These are phyloP conservation scores for Cenococcum geophilum DNA, from an alignment of 495 filamentous ascomycete genomes.

Conservation along the genomic window DNA sequence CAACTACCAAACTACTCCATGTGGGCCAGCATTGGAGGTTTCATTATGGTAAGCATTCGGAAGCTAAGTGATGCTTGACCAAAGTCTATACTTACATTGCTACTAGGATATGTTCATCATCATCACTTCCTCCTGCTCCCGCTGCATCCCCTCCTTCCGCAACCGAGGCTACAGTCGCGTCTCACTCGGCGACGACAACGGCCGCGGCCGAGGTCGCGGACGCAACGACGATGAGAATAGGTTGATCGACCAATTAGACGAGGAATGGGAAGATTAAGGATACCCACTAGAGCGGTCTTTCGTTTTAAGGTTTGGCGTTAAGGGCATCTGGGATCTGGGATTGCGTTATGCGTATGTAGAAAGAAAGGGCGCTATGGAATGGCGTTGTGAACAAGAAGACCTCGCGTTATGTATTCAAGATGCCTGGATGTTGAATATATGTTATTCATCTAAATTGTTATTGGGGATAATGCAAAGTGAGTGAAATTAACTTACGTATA, in stretches of 20 bases:
- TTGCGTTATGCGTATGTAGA: too few relatives aligned
- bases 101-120: conserved; percentile 77
- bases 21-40: conserved; percentile 83
- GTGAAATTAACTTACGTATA: too few relatives aligned
- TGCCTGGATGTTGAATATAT: too few relatives aligned
- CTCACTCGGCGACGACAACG: conserved; percentile 29
- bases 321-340: too few relatives aligned
- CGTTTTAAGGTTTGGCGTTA: too few relatives aligned
- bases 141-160: conserved; percentile 55
- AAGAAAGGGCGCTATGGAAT: too few relatives aligned
- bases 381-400: too few relatives aligned
- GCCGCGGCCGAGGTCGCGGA: conserved; percentile 33
- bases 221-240: conserved; percentile 75
- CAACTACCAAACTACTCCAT: conserved; percentile 91
- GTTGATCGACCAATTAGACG: conserved; percentile 92
- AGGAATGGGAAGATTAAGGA: conserved; percentile 58
- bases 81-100: not conserved
- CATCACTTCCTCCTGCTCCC: conserved; percentile 65
- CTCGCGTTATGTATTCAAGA: too few relatives aligned
- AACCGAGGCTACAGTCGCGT: conserved; percentile 57
- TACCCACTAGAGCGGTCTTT: not conserved
- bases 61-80: conserved; percentile 21
- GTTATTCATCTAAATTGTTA: too few relatives aligned
- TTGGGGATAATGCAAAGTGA: too few relatives aligned
- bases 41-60: conserved; percentile 63